Evolutionary conservation across 1,284 basidiomycete species (phyloP).

Genomic region (Bothia castanella): DNA sequence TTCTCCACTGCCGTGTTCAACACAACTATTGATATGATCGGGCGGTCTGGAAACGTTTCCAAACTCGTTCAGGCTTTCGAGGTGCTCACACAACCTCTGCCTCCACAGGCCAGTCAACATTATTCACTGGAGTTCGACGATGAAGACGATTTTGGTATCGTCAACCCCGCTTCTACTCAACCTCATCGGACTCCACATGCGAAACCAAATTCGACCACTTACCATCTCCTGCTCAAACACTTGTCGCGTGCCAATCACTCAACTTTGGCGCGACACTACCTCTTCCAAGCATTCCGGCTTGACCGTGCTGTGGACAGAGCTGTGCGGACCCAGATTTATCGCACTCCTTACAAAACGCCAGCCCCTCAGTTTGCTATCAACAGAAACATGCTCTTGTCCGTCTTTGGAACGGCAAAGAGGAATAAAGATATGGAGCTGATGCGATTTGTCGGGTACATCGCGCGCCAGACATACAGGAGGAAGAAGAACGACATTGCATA

Average conservation of each 20-base stretch:
- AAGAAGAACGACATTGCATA: slow-evolving; percentile 47
- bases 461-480: slow-evolving; percentile 40
- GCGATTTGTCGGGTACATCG: slow-evolving; percentile 51
- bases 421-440: slow-evolving; percentile 53
- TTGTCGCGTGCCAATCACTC: slow-evolving; percentile 46
- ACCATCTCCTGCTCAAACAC: slow-evolving; percentile 56
- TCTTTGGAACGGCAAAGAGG: slow-evolving; percentile 54
- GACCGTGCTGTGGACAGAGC: slow-evolving; percentile 40
- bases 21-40: slow-evolving; percentile 65
- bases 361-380: slow-evolving; percentile 53
- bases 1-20: slow-evolving; percentile 70
- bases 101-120: slow-evolving; percentile 41
- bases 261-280: slow-evolving; percentile 63
- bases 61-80: slow-evolving; percentile 72
- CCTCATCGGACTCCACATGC: slow-evolving; percentile 45
- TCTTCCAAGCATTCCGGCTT: slow-evolving; percentile 52
- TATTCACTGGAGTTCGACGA: slow-evolving; percentile 54
- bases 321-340: slow-evolving; percentile 29
- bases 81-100: slow-evolving; percentile 67
- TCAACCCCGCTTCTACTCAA: slow-evolving; percentile 39
- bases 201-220: slow-evolving; percentile 66
- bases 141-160: slow-evolving; percentile 59
- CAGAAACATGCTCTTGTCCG: slow-evolving; percentile 50
- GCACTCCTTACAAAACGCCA: slow-evolving; percentile 34
- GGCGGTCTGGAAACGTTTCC: slow-evolving; percentile 53